Conservation (phyloP, 1,139 yeast species). For the Taiozyma sp. region DNA sequence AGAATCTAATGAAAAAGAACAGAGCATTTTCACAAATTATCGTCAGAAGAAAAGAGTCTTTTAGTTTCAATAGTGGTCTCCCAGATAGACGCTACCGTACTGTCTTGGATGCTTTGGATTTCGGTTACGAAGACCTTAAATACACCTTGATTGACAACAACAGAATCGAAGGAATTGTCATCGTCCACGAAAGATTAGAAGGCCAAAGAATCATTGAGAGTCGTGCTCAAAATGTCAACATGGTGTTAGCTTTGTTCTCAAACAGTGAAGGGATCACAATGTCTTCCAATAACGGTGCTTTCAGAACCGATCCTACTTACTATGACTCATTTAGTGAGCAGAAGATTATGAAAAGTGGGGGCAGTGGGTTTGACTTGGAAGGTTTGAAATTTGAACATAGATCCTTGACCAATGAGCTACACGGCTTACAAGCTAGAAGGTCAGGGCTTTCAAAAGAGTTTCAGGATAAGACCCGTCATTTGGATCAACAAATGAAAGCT, state of each 20-base stretch:
- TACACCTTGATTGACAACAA: conserved; percentile 64
- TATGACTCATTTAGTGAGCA: conserved; percentile 24
- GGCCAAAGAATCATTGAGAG: conserved; percentile 44
- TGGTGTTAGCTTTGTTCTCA: conserved; percentile 43
- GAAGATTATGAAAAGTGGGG: neutral
- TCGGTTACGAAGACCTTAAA: conserved; percentile 49
- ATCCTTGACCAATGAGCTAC: neutral
- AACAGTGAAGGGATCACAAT: conserved; percentile 42
- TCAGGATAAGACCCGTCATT: neutral
- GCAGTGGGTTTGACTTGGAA: neutral
- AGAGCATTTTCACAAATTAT: conserved; percentile 37
- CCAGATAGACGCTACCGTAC: conserved; percentile 38
- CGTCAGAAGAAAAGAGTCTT: conserved; percentile 52
- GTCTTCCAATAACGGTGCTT: conserved; percentile 34
- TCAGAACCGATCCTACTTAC: conserved; percentile 57
- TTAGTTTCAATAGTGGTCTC: conserved; percentile 41
- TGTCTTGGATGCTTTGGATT: conserved; percentile 55
- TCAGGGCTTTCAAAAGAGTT: neutral
- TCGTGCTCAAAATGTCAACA: conserved; percentile 37
- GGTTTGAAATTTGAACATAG: conserved; percentile 3
- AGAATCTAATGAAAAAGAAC: conserved; percentile 36
- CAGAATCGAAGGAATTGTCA: conserved; percentile 53
- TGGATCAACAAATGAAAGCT: neutral
- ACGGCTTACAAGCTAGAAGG: neutral
- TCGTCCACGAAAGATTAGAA: conserved; percentile 45